phyloP scores from a whole-genome alignment of 495 filamentous ascomycete species.

The Ascobolus immersus region DNA sequence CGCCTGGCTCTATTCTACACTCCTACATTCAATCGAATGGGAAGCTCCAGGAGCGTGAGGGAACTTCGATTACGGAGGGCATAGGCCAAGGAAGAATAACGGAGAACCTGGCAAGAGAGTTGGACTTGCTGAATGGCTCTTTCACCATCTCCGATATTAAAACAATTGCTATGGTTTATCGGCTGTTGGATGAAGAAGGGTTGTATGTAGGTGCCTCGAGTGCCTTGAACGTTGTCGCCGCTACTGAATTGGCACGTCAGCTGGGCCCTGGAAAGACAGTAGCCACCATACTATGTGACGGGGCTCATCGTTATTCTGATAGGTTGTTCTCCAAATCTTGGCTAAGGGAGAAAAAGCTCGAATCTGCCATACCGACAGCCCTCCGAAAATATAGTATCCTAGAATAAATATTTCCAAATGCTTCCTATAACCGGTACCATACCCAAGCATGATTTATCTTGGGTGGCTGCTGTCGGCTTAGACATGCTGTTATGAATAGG shows the following conservation, averaged over 20 bases:
- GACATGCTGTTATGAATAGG: no score
- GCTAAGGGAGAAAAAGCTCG: conserved; percentile 60
- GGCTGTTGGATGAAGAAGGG: conserved; percentile 88
- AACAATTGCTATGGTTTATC: conserved; percentile 92
- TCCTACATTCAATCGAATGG: conserved; percentile 74
- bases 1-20: conserved; percentile 75
- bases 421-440: no score
- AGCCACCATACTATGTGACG: conserved; percentile 82
- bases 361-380: conserved; percentile 59
- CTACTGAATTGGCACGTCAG: conserved; percentile 79
- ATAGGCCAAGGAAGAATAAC: conserved; percentile 95
- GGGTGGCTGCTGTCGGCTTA: no score
- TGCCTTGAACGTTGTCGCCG: conserved; percentile 80
- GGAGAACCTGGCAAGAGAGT: conserved; percentile 67
- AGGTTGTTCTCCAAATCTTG: conserved; percentile 72
- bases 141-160: conserved; percentile 73
- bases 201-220: conserved; percentile 87
- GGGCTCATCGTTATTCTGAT: conserved; percentile 89
- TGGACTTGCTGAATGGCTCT: conserved; percentile 66
- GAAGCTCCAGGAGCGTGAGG: conserved; percentile 50
- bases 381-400: conserved; percentile 82
- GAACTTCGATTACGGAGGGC: conserved; percentile 84
- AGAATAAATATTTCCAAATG: no score
- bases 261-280: conserved; percentile 73
- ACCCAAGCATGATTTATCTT: no score